Evolutionary conservation across 495 filamentous ascomycete species (phyloP).

Genomic region (Cercophora sp.): DNA sequence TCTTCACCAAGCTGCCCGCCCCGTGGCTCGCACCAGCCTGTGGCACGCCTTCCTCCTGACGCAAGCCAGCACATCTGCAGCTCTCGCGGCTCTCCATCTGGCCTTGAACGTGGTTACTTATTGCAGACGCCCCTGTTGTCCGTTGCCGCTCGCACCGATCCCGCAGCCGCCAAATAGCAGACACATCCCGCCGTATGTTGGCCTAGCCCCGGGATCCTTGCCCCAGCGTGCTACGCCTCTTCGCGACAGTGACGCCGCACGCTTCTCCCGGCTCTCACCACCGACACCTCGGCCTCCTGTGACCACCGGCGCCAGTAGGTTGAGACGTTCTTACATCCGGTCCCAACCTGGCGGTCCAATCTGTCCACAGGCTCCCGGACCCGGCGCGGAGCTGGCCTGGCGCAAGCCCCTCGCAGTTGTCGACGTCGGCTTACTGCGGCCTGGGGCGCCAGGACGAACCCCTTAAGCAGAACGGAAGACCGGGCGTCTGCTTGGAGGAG

Average conservation of each 20-base stretch:
- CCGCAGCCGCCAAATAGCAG: too few species aligned
- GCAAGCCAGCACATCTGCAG: constrained; percentile 14
- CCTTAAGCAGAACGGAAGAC: constrained; percentile 30
- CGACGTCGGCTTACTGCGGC: constrained; percentile 14
- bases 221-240: constrained; percentile 6
- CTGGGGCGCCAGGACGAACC: constrained; percentile 13
- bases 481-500: constrained; percentile 25
- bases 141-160: too few species aligned
- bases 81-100: constrained; percentile 7
- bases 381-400: constrained; percentile 24
- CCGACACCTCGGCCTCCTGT: too few species aligned
- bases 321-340: too few species aligned
- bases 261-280: constrained; percentile 2
- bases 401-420: constrained; percentile 17
- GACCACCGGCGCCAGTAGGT: too few species aligned
- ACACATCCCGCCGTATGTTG: too few species aligned
- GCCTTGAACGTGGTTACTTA: constrained; percentile 22
- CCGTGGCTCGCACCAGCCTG: constrained; percentile 14
- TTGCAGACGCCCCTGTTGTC: too few species aligned
- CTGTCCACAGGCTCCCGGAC: constrained; percentile 21
- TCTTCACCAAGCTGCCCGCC: constrained; percentile 14
- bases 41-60: constrained; percentile 10
- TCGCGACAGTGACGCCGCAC: constrained; percentile 10
- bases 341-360: constrained; percentile 30
- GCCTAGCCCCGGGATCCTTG: constrained; percentile 13